Conservation (phyloP, 179 eudicot genomes). For the Corrigiola litoralis region DNA sequence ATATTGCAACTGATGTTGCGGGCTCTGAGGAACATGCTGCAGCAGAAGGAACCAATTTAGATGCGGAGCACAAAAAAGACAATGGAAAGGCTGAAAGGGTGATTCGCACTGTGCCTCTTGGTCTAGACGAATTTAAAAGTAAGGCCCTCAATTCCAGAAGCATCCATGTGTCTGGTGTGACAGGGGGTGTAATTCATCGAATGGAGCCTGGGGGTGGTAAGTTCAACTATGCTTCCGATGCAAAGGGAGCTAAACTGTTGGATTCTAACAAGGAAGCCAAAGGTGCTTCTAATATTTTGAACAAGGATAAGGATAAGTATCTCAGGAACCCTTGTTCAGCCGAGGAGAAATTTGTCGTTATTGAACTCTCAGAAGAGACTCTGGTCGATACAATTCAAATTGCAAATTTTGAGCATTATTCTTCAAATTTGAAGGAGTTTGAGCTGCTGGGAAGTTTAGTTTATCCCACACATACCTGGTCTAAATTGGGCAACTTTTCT, state of each 20-base stretch:
- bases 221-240: constrained; percentile 90
- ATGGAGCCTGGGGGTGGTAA: constrained; percentile 87
- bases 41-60: constrained; percentile 17
- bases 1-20: constrained; percentile 1
- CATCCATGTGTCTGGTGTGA: constrained; percentile 38
- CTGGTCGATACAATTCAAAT: constrained; percentile 41
- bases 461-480: constrained; percentile 46
- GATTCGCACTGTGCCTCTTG: constrained; percentile 49
- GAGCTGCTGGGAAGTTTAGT: constrained; percentile 40
- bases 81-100: constrained; percentile 38
- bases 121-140: constrained; percentile 82
- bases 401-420: constrained; percentile 51
- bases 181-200: constrained; percentile 64
- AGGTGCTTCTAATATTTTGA: constrained; percentile 49
- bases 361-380: constrained; percentile 51
- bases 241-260: constrained; percentile 91
- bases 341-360: constrained; percentile 41
- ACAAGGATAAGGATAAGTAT: constrained; percentile 51
- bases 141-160: constrained; percentile 60
- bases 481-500: constrained; percentile 37
- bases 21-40: constrained; percentile 23
- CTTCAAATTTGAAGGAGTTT: constrained; percentile 44
- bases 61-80: constrained; percentile 28
- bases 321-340: constrained; percentile 53
- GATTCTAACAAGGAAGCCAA: constrained; percentile 87